phyloP scores from a whole-genome alignment of 2,329 filamentous ascomycete species.

The Samsoniella hepiali region DNA sequence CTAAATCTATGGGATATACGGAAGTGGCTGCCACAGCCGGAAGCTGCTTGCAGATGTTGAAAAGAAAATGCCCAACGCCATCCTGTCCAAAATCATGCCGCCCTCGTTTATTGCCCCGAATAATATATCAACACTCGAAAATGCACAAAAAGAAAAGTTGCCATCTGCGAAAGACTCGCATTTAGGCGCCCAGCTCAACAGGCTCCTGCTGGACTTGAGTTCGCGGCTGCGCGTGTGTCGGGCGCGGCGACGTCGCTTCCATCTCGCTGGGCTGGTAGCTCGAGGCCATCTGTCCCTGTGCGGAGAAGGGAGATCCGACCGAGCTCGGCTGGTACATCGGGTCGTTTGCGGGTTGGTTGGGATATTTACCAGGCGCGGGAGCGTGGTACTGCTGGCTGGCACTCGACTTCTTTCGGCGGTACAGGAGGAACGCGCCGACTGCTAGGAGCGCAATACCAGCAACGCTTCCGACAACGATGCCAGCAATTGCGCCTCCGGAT shows the following conservation, averaged over 20 bases:
- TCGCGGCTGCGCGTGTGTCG: background rate
- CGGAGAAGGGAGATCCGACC: background rate
- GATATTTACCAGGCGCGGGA: slow-evolving; percentile 2
- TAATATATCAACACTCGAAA: background rate
- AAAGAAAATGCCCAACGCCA: background rate
- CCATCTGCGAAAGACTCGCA: background rate
- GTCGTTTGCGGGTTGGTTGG: background rate
- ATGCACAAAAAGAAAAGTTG: background rate
- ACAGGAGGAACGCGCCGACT: slow-evolving; percentile 14
- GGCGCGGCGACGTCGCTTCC: background rate
- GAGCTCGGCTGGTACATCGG: background rate
- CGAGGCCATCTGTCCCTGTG: background rate
- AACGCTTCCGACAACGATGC: slow-evolving; percentile 16
- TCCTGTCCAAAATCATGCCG: background rate
- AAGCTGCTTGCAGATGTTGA: background rate
- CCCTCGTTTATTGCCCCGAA: background rate
- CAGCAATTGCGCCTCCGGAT: slow-evolving; percentile 18
- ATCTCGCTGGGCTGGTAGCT: slow-evolving; percentile 12
- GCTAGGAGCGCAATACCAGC: slow-evolving; percentile 9
- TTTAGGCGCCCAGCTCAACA: slow-evolving; percentile 5
- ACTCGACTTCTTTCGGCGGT: background rate
- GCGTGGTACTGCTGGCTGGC: background rate
- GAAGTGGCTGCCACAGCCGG: background rate
- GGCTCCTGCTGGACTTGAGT: background rate
- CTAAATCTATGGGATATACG: background rate